Evolutionary conservation across 1,139 yeast species (phyloP).

Genomic region (Sugiyamaella paludigena): DNA sequence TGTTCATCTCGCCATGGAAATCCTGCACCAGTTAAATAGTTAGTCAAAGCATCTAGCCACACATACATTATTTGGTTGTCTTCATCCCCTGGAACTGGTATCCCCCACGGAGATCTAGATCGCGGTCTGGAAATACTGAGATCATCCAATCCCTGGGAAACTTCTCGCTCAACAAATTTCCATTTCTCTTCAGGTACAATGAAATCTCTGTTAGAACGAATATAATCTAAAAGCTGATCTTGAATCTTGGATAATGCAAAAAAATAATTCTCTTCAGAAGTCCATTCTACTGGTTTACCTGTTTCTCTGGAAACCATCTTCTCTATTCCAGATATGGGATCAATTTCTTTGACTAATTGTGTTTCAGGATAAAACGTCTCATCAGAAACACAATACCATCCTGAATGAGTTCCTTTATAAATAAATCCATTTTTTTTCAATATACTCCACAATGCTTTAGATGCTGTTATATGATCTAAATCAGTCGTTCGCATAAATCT

Average conservation of each 20-base stretch:
- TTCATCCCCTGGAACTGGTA: constrained; percentile 78
- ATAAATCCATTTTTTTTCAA: constrained; percentile 62
- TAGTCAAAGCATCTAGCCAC: constrained; percentile 94
- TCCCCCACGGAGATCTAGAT: constrained; percentile 81
- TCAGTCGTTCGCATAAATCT: constrained; percentile 92
- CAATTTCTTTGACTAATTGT: constrained; percentile 58
- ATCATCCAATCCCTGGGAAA: constrained; percentile 56
- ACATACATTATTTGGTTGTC: constrained; percentile 76
- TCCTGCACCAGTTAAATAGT: constrained; percentile 75
- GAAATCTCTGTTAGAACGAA: constrained; percentile 50
- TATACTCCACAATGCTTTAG: constrained; percentile 63
- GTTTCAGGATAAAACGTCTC: constrained; percentile 90
- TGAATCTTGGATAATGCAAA: constrained; percentile 68
- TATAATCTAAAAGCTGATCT: constrained; percentile 48
- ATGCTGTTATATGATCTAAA: constrained; percentile 65
- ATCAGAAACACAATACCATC: constrained; percentile 95
- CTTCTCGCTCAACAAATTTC: constrained; percentile 55
- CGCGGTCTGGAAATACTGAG: constrained; percentile 83
- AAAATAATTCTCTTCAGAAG: constrained; percentile 82
- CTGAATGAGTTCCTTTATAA: constrained; percentile 78
- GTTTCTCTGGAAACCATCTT: constrained; percentile 66
- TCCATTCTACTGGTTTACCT: constrained; percentile 68
- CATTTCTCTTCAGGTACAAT: constrained; percentile 64
- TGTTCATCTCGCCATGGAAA: constrained; percentile 45
- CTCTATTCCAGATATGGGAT: constrained; percentile 39